Evolutionary conservation across 176 grass and related monocot species (phyloP), one percentile per base, ranked within the genome.

Genomic region (Zea luxurians): DNA sequence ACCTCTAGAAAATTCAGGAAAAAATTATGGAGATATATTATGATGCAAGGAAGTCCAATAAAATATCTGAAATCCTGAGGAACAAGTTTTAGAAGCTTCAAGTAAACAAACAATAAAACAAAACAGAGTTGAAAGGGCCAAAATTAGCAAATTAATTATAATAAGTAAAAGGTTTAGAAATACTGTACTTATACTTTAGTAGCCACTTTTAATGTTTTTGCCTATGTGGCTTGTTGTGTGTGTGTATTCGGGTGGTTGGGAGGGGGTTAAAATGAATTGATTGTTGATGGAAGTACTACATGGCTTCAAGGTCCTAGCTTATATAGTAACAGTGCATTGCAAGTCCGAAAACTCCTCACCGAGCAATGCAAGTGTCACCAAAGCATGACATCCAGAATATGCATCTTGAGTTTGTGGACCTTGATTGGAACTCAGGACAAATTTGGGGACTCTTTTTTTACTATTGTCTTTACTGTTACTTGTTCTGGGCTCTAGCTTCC

Each of bases 401-500:
- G 57, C 57, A 21, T 10, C 18, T 21, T 59, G n/a, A 20, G 17
- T 20, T 20, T 58, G 52, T 60, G 58, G n/a, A 27, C n/a, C 58
- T 60, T 21, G 8, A 10, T 10, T 21, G 20, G 18, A 60, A 27
- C 20, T 27, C 9, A 3, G 20, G 59, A 27, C 58, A 61, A 61
- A 20, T 61, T 34, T 61, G 2, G 20, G 20, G 2, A 62, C 27
- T 11, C 4, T 12, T 5, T 34, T 27, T 61, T 62, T 13, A 62
- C 20, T 36, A 0, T 35, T 61, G 2, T 35, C 0, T 61, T 54
- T 16, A 71, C 4, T 62, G 34, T 63, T 80, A 71, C 36, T 55
- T 64, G 49, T 76, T 83, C 71, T 64, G 71, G 36, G 38, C 61
- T 34, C 12, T 81, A 71, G 42, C 20, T 77, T 73, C 45, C 15